These are phyloP conservation scores for Pythium sp. DNA, from an alignment of 352 stramenopile genomes.

Conservation along the genomic window DNA sequence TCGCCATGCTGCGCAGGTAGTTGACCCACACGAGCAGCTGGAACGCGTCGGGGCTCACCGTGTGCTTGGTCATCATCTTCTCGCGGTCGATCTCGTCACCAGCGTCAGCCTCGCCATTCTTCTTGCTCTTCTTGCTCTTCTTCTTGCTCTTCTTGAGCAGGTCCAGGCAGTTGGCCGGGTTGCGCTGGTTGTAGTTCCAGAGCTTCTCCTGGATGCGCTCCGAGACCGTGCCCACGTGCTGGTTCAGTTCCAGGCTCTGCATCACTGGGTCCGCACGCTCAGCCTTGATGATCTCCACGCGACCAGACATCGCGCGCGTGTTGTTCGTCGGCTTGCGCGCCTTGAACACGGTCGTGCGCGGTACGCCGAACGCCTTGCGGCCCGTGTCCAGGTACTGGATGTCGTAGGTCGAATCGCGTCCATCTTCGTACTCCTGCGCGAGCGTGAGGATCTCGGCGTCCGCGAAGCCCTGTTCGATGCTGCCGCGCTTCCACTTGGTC, in stretches of 20 bases:
- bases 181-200: constrained; percentile 70
- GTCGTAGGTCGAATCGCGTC: constrained; percentile 76
- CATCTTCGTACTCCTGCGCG: constrained; percentile 59
- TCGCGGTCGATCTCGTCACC: constrained; percentile 56
- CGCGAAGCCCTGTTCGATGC: constrained; percentile 76
- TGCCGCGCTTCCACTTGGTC: constrained; percentile 85
- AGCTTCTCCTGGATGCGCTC: constrained; percentile 86
- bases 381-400: constrained; percentile 86
- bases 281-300: constrained; percentile 79
- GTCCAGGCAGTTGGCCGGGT: constrained; percentile 71
- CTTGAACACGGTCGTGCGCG: constrained; percentile 78
- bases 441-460: constrained; percentile 67
- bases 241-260: constrained; percentile 79
- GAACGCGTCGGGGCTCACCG: constrained; percentile 76
- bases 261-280: constrained; percentile 80
- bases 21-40: constrained; percentile 97
- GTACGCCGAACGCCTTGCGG: constrained; percentile 73
- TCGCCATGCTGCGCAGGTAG: constrained; percentile 95
- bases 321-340: constrained; percentile 55
- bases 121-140: constrained; percentile 83
- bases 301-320: constrained; percentile 74
- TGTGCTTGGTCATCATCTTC: constrained; percentile 78
- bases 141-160: constrained; percentile 50
- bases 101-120: constrained; percentile 30
- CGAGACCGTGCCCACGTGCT: constrained; percentile 85